These are phyloP conservation scores for Geotrichum ghanense DNA, from an alignment of 805 yeast species.

Conservation along the genomic window DNA sequence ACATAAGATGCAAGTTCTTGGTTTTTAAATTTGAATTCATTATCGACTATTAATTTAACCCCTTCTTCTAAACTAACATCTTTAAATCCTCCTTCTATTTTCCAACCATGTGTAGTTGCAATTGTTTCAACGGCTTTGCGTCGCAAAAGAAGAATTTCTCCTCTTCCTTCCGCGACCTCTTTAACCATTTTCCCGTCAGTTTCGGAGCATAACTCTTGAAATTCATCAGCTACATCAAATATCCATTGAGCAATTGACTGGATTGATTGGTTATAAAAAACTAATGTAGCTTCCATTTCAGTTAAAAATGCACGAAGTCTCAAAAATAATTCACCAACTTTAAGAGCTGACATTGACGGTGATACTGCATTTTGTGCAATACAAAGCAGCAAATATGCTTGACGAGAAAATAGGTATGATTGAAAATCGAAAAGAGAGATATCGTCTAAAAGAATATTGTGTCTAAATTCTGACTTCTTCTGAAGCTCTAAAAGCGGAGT, in stretches of 20 bases:
- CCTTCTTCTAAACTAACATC: constrained; percentile 17
- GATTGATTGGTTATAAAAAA: constrained; percentile 13
- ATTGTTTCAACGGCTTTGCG: constrained; percentile 28
- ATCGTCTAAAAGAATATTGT: constrained; percentile 24
- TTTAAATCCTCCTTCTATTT: constrained; percentile 20
- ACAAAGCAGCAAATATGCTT: constrained; percentile 23
- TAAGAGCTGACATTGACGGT: constrained; percentile 13
- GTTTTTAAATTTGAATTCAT: constrained; percentile 10
- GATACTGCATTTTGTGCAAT: constrained; percentile 20
- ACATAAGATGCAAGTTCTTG: constrained; percentile 21
- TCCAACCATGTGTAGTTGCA: constrained; percentile 20
- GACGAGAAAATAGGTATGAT: constrained; percentile 27
- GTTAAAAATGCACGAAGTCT: constrained; percentile 29
- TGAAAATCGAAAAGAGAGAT: constrained; percentile 30
- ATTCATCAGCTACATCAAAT: constrained; percentile 30
- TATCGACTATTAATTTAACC: constrained; percentile 3
- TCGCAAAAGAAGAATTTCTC: constrained; percentile 30
- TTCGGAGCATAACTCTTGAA: constrained; percentile 13
- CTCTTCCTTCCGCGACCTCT: constrained; percentile 27
- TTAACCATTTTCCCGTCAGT: constrained; percentile 13
- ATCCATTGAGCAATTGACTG: constrained; percentile 24
- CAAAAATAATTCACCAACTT: constrained; percentile 20
- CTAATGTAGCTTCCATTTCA: constrained; percentile 25
- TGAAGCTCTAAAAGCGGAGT: constrained; percentile 12
- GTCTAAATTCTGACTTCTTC: constrained; percentile 17